These are phyloP conservation scores for Chaetomium strumarium DNA, from an alignment of 2,329 filamentous ascomycete genomes.

Conservation along the genomic window DNA sequence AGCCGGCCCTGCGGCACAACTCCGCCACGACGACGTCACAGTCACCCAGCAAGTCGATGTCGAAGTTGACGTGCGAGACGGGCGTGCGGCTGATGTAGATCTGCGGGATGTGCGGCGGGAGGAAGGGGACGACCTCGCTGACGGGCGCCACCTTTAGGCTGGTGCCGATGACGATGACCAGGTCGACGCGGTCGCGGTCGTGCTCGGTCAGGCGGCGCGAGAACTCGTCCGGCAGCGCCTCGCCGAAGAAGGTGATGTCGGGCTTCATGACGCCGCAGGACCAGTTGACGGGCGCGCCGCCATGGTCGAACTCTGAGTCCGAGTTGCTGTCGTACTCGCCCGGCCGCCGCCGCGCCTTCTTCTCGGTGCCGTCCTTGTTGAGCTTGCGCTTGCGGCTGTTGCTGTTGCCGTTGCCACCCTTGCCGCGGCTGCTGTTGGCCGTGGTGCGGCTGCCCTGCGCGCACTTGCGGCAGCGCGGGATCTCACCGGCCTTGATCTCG, in stretches of 20 bases:
- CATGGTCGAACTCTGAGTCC: constrained; percentile 49
- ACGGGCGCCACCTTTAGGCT: constrained; percentile 94
- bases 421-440: constrained; percentile 22
- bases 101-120: constrained; percentile 76
- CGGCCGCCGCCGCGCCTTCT: constrained; percentile 35
- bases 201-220: constrained; percentile 72
- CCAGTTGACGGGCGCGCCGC: constrained; percentile 39
- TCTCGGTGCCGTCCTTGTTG: constrained; percentile 34
- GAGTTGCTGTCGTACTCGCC: constrained; percentile 38
- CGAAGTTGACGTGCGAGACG: constrained; percentile 86
- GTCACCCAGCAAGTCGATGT: constrained; percentile 92
- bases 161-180: constrained; percentile 94
- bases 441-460: constrained; percentile 46
- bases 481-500: constrained; percentile 67
- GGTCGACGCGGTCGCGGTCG: constrained; percentile 73
- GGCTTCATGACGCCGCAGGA: constrained; percentile 84
- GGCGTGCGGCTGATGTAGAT: constrained; percentile 85
- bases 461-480: constrained; percentile 75
- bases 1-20: constrained; percentile 73
- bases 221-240: constrained; percentile 80
- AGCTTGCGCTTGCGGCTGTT: constrained; percentile 45
- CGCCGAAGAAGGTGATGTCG: constrained; percentile 97
- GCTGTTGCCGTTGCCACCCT: constrained; percentile 34
- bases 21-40: constrained; percentile 88
- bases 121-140: constrained; percentile 77